These are phyloP conservation scores for Phaeosphaeria sp. DNA, from an alignment of 2,329 filamentous ascomycete species.

Conservation along the genomic window DNA sequence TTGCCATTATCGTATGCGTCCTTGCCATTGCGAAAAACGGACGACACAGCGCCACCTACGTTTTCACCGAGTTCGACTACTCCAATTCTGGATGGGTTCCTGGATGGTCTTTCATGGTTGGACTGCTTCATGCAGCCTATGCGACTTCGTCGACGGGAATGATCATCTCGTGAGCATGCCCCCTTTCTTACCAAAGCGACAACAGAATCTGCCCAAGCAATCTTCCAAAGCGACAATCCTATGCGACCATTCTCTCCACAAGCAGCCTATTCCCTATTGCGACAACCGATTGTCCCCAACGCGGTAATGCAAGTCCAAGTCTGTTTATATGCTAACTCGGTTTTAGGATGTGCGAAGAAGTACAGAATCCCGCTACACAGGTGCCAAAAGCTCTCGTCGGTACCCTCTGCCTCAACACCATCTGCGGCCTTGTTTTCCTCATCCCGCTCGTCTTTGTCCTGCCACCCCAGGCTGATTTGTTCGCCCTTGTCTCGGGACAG, in stretches of 20 bases:
- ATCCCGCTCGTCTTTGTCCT: slow-evolving; percentile 74
- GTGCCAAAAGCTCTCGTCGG: slow-evolving; percentile 76
- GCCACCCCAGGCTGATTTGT: slow-evolving; percentile 65
- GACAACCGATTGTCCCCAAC: slow-evolving; percentile 19
- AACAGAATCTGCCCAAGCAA: slow-evolving; percentile 24
- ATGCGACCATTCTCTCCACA: slow-evolving; percentile 20
- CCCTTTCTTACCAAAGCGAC: slow-evolving; percentile 42
- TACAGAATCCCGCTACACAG: slow-evolving; percentile 69
- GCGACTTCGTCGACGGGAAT: slow-evolving; percentile 79
- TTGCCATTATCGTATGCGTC: slow-evolving; percentile 68
- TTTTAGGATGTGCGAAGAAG: slow-evolving; percentile 76
- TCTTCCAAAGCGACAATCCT: slow-evolving; percentile 24
- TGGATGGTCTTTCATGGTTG: slow-evolving; percentile 77
- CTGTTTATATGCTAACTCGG: slow-evolving; percentile 33
- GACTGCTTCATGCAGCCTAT: slow-evolving; percentile 75
- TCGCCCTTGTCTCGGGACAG: slow-evolving; percentile 63
- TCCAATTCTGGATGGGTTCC: slow-evolving; percentile 70
- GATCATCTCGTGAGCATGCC: slow-evolving; percentile 72
- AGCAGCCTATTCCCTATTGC: slow-evolving; percentile 23
- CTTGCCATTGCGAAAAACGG: slow-evolving; percentile 74
- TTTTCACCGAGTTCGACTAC: slow-evolving; percentile 72
- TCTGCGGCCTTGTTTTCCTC: slow-evolving; percentile 72
- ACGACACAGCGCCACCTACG: slow-evolving; percentile 66
- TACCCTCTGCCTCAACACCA: slow-evolving; percentile 70
- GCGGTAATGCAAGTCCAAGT: slow-evolving; percentile 18